Percentiles rank a stretch among this genome's conserved stretches.
phyloP scores from a whole-genome alignment of 768 basidiomycete species.

The Agrocybe chaxingu region DNA sequence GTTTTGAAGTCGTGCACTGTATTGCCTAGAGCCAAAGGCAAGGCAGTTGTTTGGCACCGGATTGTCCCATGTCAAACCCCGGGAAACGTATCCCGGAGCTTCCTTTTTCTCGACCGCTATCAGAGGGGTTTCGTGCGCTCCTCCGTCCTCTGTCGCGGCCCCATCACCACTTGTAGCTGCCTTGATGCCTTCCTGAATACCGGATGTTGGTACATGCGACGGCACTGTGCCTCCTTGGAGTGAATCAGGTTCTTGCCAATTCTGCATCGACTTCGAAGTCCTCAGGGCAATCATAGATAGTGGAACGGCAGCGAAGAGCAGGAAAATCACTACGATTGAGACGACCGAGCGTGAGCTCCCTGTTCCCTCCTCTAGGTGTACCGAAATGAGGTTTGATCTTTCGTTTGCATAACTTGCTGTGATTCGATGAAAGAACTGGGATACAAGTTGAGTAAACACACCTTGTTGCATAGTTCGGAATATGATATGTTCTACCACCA shows the following conservation, averaged over 20 bases:
- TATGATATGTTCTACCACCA: constrained; percentile 36
- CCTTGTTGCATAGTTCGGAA: constrained; percentile 40
- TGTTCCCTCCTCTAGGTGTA: constrained; percentile 32
- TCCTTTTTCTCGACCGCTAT: neutral
- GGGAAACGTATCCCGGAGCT: neutral
- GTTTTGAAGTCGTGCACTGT: constrained; percentile 25
- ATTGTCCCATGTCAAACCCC: constrained; percentile 21
- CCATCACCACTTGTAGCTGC: neutral
- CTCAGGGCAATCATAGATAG: constrained; percentile 13
- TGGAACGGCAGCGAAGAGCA: constrained; percentile 24
- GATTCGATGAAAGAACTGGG: constrained; percentile 5
- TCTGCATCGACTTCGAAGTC: neutral
- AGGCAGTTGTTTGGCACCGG: constrained; percentile 21
- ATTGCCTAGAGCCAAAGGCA: constrained; percentile 26
- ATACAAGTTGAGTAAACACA: constrained; percentile 11
- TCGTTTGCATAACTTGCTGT: constrained; percentile 34
- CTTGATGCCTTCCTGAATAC: neutral
- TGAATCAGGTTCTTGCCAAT: neutral
- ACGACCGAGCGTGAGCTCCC: constrained; percentile 22
- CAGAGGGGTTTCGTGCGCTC: neutral
- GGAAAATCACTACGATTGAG: constrained; percentile 20
- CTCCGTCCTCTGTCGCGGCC: too few relatives aligned
- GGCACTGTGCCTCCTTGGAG: too few relatives aligned
- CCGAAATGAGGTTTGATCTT: constrained; percentile 31
- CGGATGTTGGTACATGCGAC: too few relatives aligned